phyloP scores from a whole-genome alignment of 202 grass and related monocot genomes.

The Digitaria exilis region DNA sequence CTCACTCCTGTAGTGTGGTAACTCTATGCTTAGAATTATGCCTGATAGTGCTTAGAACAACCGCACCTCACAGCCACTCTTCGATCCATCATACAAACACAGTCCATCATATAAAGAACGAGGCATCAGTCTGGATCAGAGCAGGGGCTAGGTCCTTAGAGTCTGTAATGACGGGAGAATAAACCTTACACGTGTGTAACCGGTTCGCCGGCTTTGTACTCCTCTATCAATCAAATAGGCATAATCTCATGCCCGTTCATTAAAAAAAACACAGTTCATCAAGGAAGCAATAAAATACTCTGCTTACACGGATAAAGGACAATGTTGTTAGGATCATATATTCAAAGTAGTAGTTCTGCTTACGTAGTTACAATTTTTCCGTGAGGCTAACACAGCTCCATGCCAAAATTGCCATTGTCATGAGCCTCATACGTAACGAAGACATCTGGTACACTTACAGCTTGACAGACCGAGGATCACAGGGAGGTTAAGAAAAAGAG shows the following conservation, averaged over 20 bases:
- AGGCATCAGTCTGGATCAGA: no score
- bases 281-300: not conserved
- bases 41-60: not conserved
- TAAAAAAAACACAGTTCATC: not conserved
- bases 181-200: no score
- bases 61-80: not conserved
- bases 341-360: slow-evolving; percentile 12
- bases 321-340: slow-evolving; percentile 12
- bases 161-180: no score
- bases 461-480: slow-evolving; percentile 29
- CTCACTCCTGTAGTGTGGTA: not conserved
- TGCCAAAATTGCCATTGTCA: slow-evolving; percentile 36
- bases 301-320: not conserved
- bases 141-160: no score
- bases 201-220: no score
- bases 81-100: not conserved
- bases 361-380: slow-evolving; percentile 32
- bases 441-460: slow-evolving; percentile 29
- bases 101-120: no score
- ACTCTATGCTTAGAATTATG: not conserved
- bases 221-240: no score
- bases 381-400: slow-evolving; percentile 15
- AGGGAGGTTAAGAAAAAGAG: not conserved
- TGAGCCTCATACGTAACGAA: slow-evolving; percentile 29
- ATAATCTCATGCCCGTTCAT: no score